phyloP scores from a whole-genome alignment of 768 basidiomycete species.

The Lactarius hengduanensis region DNA sequence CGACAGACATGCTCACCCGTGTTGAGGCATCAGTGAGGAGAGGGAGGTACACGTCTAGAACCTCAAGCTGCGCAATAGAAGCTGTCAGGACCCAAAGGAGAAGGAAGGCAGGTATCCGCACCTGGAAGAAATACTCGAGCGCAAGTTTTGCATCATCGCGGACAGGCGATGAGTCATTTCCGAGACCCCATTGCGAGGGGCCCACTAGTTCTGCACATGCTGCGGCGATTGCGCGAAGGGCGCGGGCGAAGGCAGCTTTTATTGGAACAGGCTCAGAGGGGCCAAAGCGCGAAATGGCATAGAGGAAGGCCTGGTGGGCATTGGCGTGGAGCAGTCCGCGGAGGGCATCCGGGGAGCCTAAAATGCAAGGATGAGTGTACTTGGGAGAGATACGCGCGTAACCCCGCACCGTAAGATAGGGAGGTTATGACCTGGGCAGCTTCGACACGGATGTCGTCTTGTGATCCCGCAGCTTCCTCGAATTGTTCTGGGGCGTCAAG shows the following conservation, averaged over 20 bases:
- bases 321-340: conserved; percentile 54
- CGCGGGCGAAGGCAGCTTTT: conserved; percentile 60
- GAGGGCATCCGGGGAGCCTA: conserved; percentile 64
- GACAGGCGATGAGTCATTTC: conserved; percentile 42
- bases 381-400: neutral
- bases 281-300: conserved; percentile 53
- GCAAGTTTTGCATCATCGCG: conserved; percentile 54
- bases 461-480: conserved; percentile 37
- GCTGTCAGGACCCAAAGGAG: conserved; percentile 12
- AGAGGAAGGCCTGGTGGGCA: conserved; percentile 59
- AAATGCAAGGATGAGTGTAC: neutral
- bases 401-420: conserved; percentile 57
- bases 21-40: conserved; percentile 48
- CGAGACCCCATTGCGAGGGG: conserved; percentile 66
- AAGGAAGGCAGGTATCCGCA: conserved; percentile 31
- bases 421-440: conserved; percentile 76
- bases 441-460: conserved; percentile 61
- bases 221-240: conserved; percentile 55
- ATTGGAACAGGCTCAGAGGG: conserved; percentile 42
- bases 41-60: conserved; percentile 66
- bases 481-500: conserved; percentile 45
- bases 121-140: conserved; percentile 60
- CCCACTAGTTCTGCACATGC: conserved; percentile 68
- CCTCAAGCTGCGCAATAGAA: conserved; percentile 44
- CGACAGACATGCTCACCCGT: conserved; percentile 49